A percentile compares a stretch with the other conserved stretches of the same genome.
Conservation (phyloP, 164 flowering plant genomes). For the Pachysandra terminalis region DNA sequence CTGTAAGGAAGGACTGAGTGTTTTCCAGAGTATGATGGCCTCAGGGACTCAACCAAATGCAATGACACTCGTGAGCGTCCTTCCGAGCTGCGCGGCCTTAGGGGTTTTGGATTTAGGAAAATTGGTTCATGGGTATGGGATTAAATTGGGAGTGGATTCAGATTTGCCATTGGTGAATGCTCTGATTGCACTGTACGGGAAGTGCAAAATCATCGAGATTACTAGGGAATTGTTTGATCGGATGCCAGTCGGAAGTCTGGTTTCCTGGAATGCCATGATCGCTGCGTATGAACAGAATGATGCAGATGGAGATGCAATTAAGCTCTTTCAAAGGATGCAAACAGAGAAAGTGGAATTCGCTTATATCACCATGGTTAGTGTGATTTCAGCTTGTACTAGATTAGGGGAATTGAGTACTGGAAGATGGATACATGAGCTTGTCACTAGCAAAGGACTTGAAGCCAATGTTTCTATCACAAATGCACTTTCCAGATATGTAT, state of each 20-base stretch:
- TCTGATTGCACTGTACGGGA: conserved; percentile 34
- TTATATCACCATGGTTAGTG: conserved; percentile 31
- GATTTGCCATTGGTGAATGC: conserved; percentile 26
- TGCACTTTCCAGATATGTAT: conserved; percentile 15
- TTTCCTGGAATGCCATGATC: conserved; percentile 41
- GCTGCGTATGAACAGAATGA: conserved; percentile 31
- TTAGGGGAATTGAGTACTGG: conserved; percentile 28
- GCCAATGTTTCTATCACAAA: conserved; percentile 16
- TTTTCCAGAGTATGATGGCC: conserved; percentile 26
- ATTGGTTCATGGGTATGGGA: conserved; percentile 34
- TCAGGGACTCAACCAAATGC: conserved; percentile 28
- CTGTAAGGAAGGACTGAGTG: conserved; percentile 17
- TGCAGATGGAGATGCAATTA: conserved; percentile 20
- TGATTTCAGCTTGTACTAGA: conserved; percentile 38
- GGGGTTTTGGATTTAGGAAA: conserved; percentile 22
- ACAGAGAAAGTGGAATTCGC: conserved; percentile 23
- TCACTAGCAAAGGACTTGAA: conserved; percentile 22
- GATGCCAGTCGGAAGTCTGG: conserved; percentile 19
- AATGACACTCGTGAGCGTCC: conserved; percentile 31
- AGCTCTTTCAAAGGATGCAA: conserved; percentile 32
- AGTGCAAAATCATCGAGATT: conserved; percentile 23
- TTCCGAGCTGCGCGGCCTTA: conserved; percentile 29
- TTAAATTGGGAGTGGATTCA: conserved; percentile 28
- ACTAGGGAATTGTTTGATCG: conserved; percentile 28
- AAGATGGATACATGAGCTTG: conserved; percentile 31